Base-by-base conservation (phyloP, 305 asterid species). In the Plantago rigida region DNA sequence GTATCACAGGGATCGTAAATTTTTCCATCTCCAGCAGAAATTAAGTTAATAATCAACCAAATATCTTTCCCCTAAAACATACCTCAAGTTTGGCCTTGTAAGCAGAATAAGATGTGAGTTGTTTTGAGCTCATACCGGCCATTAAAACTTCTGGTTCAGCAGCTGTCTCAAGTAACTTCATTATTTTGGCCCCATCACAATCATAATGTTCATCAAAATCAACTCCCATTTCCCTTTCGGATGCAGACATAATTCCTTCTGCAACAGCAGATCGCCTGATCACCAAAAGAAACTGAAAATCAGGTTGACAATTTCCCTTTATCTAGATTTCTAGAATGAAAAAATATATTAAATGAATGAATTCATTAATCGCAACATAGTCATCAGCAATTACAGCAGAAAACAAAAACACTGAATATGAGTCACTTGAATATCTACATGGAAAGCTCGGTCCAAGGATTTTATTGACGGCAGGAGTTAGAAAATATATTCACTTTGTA, bases 41-140 rank as follows among this genome's bases (percentile, higher is more conserved):
- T 29, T 51, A 57, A 44, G 15, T 19, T 29, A 63, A 29, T 62
- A 52, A 68, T 57, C 5, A 62, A 69, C 56, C 14, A 57, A 70
- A 50, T 53, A 65, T 4, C 47, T 26, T 64, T 36, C 44, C 10
- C 44, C 44, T 36, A 36, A 31, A 0, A 52, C 69, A 13, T 65
- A 88, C 99, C 96, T 92, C 95, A 66, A 92, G 60, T 77, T 84
- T 86, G 59, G 91, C 84, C 77, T 79, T 83, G 62, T 84, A 92
- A 64, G 94, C 71, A 67, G 89, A 73, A 79, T 88, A 84, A 51
- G 89, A 82, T 65, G 80, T 75, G 53, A 88, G 78, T 70, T 92
- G 94, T 62, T 83, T 87, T 28, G 93, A 77, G 75, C 87, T 86
- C 96, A 92, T 88, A 70, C 88, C 99, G 36, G 96, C 99, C 99